These are phyloP conservation scores for Xylariaceae sp. DNA, from an alignment of 2,329 filamentous ascomycete species.

Conservation along the genomic window DNA sequence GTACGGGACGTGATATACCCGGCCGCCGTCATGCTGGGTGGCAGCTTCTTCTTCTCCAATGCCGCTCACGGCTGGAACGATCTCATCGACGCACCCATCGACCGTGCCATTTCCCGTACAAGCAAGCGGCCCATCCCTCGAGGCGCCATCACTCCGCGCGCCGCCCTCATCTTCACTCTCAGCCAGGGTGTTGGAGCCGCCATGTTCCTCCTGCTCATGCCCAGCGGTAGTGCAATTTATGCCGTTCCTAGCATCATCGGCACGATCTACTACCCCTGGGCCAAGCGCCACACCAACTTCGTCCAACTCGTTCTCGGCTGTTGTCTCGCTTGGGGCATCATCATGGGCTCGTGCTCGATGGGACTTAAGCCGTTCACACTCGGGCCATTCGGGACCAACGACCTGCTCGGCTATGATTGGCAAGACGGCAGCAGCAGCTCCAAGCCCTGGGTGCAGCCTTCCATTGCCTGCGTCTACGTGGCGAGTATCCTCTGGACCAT, in stretches of 20 bases:
- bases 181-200: constrained; percentile 25
- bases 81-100: constrained; percentile 32
- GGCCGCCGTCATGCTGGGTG: constrained; percentile 19
- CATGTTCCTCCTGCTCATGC: constrained; percentile 23
- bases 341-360: constrained; percentile 30
- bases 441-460: constrained; percentile 19
- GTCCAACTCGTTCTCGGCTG: constrained; percentile 34
- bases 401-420: no score
- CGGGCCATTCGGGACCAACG: constrained; percentile 19
- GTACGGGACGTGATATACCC: constrained; percentile 16
- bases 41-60: constrained; percentile 32
- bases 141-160: constrained; percentile 28
- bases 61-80: constrained; percentile 36
- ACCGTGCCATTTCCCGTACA: constrained; percentile 29
- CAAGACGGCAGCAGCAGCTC: not conserved
- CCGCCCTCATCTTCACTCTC: constrained; percentile 30
- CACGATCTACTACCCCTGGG: constrained; percentile 32
- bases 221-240: constrained; percentile 21
- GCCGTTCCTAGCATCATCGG: constrained; percentile 27
- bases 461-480: constrained; percentile 25
- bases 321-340: constrained; percentile 30
- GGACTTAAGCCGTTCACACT: constrained; percentile 22
- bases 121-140: constrained; percentile 32
- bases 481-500: constrained; percentile 31
- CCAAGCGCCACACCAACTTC: constrained; percentile 35